Base-by-base conservation (phyloP, 1,284 basidiomycete species). In the Trichosporon faecale region DNA sequence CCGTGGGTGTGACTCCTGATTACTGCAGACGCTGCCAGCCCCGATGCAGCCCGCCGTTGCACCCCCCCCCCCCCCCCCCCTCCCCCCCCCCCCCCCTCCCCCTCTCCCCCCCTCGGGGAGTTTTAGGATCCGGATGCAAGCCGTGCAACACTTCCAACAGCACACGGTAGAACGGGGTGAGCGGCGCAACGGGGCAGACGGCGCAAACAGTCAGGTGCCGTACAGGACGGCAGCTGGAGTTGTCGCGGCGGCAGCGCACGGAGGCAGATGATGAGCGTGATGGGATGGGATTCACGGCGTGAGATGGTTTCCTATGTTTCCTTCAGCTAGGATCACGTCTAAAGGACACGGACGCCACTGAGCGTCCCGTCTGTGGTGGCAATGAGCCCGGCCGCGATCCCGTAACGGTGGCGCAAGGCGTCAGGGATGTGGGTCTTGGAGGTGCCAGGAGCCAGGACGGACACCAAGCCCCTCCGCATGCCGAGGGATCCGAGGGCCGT, bases 361-460 rank as follows among this genome's bases (percentile, higher is more conserved):
- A 61, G 57, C 57, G 57, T 61, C 57, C 57, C 57, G 57, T 61
- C 57, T 31, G 27, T 66, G 64, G 68, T 69, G 64, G 68, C 64
- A 44, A 69, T 37, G 68, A 61, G 64, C 67, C 64, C 64, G 68
- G 64, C 68, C 27, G 44, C 55, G 35, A 12, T 69, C 68, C 68
- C 68, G 68, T 69, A 61, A 69, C 64, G 68, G 68, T 69, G 68
- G 68, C 68, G 68, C 57, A 61, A 25, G 57, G 57, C 57, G 57
- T 61, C 57, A 61, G 57, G 57, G 33, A 40, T 40, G 35, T 37
- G 63, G 63, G 21, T 21, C 49, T 23, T 52, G 49, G 21, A 21
- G 49, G 23, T 52, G 49, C n/a, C 21, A 52, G 49, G 49, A 52
- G 49, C 49, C 49, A 23, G 21, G 23, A 7, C 6, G 49, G 7